These are phyloP conservation scores for Alternaria gansuensis DNA, from an alignment of 2,329 filamentous ascomycete species.

Conservation along the genomic window DNA sequence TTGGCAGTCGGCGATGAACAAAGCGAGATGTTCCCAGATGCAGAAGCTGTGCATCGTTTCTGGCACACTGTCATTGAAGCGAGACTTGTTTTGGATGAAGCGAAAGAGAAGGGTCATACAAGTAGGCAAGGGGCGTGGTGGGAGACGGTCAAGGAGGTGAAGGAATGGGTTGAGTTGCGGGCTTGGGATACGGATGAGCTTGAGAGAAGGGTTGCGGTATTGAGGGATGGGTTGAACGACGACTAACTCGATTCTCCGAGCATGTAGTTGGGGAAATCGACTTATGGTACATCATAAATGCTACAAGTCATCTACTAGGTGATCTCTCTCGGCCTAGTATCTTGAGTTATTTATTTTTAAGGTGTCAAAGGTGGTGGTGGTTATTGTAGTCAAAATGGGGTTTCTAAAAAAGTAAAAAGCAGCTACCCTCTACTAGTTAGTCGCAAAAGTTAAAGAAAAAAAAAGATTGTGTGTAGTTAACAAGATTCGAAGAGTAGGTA, in stretches of 20 bases:
- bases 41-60: conserved; percentile 24
- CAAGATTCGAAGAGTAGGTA: no score
- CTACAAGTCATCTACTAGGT: background rate
- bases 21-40: conserved; percentile 18
- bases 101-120: conserved; percentile 14
- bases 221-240: conserved; percentile 8
- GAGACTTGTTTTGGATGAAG: conserved; percentile 23
- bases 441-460: no score
- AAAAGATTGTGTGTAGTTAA: no score
- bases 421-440: no score
- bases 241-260: background rate
- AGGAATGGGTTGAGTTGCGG: conserved; percentile 16
- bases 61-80: conserved; percentile 31
- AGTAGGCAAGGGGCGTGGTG: conserved; percentile 11
- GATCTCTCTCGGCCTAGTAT: background rate
- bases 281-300: background rate
- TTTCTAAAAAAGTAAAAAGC: no score
- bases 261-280: background rate
- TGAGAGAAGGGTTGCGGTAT: background rate
- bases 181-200: conserved; percentile 16
- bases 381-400: no score
- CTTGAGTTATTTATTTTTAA: no score
- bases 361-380: no score
- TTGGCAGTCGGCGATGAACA: background rate
- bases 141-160: conserved; percentile 19